These are phyloP conservation scores for Penicillium riverlandense DNA, from an alignment of 495 filamentous ascomycete genomes.

Conservation along the genomic window DNA sequence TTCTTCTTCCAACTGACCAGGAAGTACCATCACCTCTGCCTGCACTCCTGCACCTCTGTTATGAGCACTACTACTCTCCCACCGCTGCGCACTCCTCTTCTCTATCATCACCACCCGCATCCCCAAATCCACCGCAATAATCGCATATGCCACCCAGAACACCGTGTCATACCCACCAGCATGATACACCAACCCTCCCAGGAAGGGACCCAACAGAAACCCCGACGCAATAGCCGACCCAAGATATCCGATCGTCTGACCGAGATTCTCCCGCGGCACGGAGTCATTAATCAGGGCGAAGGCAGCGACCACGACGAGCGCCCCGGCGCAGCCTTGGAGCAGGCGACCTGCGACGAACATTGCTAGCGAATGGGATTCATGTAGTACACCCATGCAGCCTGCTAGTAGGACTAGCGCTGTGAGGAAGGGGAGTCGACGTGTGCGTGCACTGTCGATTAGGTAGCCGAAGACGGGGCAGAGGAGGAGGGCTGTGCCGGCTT, in stretches of 20 bases:
- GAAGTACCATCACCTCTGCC: too few species aligned
- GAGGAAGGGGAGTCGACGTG: slow-evolving; percentile 49
- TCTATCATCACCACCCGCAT: slow-evolving; percentile 58
- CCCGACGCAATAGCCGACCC: slow-evolving; percentile 25
- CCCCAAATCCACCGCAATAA: slow-evolving; percentile 54
- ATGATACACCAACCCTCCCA: slow-evolving; percentile 56
- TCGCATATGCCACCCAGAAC: slow-evolving; percentile 49
- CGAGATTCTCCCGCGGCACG: slow-evolving; percentile 48
- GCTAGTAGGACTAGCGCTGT: slow-evolving; percentile 48
- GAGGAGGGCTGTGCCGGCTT: slow-evolving; percentile 50
- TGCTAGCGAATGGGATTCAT: slow-evolving; percentile 40
- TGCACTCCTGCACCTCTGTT: background rate
- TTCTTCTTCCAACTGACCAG: background rate
- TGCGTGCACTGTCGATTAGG: slow-evolving; percentile 44
- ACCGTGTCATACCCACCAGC: slow-evolving; percentile 53
- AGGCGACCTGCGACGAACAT: slow-evolving; percentile 50
- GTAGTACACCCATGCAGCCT: slow-evolving; percentile 50
- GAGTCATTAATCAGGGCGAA: slow-evolving; percentile 54
- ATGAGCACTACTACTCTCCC: slow-evolving; percentile 2
- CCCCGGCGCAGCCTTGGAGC: slow-evolving; percentile 55
- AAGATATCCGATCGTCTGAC: slow-evolving; percentile 44
- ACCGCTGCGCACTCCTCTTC: slow-evolving; percentile 40
- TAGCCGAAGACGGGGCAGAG: slow-evolving; percentile 50
- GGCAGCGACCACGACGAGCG: slow-evolving; percentile 58
- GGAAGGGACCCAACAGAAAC: slow-evolving; percentile 41